Base-by-base conservation (phyloP, 495 filamentous ascomycete species). In the Aspergillus cavernicola region DNA sequence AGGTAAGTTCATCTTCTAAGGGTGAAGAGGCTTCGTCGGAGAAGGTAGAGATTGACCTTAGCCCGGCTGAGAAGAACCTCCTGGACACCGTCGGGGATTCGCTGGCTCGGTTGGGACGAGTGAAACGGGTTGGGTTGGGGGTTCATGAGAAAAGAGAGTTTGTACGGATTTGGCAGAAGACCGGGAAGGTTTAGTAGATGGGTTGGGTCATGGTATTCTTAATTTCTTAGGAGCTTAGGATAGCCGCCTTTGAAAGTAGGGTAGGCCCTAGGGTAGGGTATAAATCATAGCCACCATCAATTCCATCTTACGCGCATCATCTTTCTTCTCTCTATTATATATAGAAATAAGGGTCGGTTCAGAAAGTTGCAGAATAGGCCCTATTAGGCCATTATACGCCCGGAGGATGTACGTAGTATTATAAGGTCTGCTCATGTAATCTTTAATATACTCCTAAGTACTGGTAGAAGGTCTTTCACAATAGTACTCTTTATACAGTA, bases 61-160 rank as follows among this genome's bases (percentile, higher is more conserved):
- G 73, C 13, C 57, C 62, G 15, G 76, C 80, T 32, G 87, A 93
- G 61, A 78, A 74, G 58, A 70, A 69, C 40, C 63, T 91, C 24
- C 65, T 92, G 46, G 87, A 96, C 58, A 75, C 80, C 13, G 82
- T 97, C 11, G 88, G 81, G 1, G 93, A 97, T 36, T 84, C 90
- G 12, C 70, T 99, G 42, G 92, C 95, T n/a, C 73, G 92, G 31
- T 67, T 99, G 52, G 91, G 90, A 1, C 78, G 93, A 53, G 90
- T 90, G n/a, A 96, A 92, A 78, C 77, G 95, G 32, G 88, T 99
- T 13, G 89, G 84, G 0, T 65, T 99, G 65, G 88, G 88, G 2
- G 74, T 95, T 52, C 71, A 68, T 61, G 92, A 96, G 35, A 99
- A 99, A 75, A 72, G 77, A 51, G 83, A 80, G 12, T 97, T 97